Percentiles rank a stretch among this genome's conserved stretches.
phyloP scores from a whole-genome alignment of 1,284 basidiomycete genomes.

The Marasmius sp. region DNA sequence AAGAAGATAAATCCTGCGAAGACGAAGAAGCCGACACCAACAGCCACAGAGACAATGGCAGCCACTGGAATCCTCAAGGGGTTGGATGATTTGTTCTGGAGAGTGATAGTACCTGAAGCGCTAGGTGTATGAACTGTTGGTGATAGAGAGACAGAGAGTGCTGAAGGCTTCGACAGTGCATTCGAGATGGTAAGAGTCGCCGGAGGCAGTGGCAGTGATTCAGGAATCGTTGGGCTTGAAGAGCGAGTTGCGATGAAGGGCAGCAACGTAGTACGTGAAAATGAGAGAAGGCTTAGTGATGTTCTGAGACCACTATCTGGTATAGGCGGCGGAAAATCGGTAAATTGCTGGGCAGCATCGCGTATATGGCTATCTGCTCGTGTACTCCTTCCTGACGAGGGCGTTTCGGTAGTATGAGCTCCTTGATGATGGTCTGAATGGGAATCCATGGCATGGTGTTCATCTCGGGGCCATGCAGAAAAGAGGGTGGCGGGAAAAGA shows the following conservation, averaged over 20 bases:
- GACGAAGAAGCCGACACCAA: constrained; percentile 56
- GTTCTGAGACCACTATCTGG: constrained; percentile 11
- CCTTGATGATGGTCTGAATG: not conserved
- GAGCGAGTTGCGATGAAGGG: constrained; percentile 9
- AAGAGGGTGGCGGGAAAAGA: not conserved
- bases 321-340: constrained; percentile 12
- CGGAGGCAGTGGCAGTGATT: constrained; percentile 8
- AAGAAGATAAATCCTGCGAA: constrained; percentile 53
- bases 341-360: not conserved
- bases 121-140: constrained; percentile 7
- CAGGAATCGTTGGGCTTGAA: constrained; percentile 13
- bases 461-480: not conserved
- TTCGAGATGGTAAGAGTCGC: constrained; percentile 4
- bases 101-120: constrained; percentile 6
- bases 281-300: not conserved
- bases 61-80: constrained; percentile 33
- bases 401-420: not conserved
- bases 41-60: constrained; percentile 55
- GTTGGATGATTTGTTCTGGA: constrained; percentile 19
- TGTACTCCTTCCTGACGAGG: not conserved
- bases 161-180: not conserved
- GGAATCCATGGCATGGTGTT: not conserved
- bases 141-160: not conserved
- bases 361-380: not conserved
- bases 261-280: constrained; percentile 2